Base-by-base conservation (phyloP, 2,329 filamentous ascomycete genomes). In the Clarireedia hainanense region DNA sequence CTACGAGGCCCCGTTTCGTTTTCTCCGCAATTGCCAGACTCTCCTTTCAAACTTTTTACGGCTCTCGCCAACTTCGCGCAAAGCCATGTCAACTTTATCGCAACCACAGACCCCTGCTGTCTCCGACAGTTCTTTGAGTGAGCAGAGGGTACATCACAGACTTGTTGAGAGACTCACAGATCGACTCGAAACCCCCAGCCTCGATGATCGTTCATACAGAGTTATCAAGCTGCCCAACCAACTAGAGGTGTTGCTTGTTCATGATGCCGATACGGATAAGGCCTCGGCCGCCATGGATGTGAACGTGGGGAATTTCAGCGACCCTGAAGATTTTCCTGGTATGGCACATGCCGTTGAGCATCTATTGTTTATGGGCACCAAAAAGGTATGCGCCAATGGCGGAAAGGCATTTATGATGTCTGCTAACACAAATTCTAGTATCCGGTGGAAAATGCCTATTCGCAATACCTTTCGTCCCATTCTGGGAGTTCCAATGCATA, bases 401-500 rank as follows among this genome's bases (percentile, higher is more conserved):
- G 30, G 9, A 12, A 34, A 34, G n/a, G 43, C 30, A 27, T 46
- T 51, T 34, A 42, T 24, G 50, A 39, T 6, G 51, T 48, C 43
- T 34, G 50, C 61, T 64, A 60, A 65, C 37, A 47, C 30, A 24
- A 30, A 4, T 58, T 67, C 5, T 48, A 87, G 81, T 99, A 94
- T 68, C 94, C 94, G 0, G 82, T 86, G 69, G 92, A 96, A 73
- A 97, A 99, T 71, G 92, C 88, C 62, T 99, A 99, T 76, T 90
- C 89, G 67, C 86, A 92, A 69, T 99, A 95, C 70, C 81, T 99
- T 53, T 88, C 91, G 51, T 80, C 89, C 58, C 87, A 96, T 70
- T 95, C 91, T 9, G 94, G 94, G 55, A 84, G 86, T 68, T 96
- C 91, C 27, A 99, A 99, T 71, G 94, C 94, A 55, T 97, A 95